phyloP scores from a whole-genome alignment of 306 rosid genomes.

The Malus fusca region DNA sequence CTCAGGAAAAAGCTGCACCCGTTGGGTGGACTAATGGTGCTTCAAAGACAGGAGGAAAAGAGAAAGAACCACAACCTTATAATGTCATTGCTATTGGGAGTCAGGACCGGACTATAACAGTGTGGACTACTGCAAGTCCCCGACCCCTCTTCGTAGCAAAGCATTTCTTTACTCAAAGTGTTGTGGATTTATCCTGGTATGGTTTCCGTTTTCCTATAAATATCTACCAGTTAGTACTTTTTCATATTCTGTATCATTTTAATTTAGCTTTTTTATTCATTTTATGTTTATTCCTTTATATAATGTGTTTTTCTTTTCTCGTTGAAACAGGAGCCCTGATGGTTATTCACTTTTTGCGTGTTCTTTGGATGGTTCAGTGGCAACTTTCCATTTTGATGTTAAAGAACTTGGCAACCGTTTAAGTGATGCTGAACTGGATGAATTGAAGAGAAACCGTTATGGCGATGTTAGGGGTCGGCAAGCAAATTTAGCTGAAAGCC shows the following conservation, averaged over 20 bases:
- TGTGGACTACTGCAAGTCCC: slow-evolving; percentile 98
- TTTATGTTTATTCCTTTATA: background rate
- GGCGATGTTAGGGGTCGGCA: slow-evolving; percentile 87
- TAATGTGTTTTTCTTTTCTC: slow-evolving; percentile 12
- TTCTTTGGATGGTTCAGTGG: slow-evolving; percentile 94
- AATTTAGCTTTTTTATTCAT: background rate
- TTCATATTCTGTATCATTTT: background rate
- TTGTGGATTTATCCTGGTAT: slow-evolving; percentile 97
- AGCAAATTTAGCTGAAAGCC: slow-evolving; percentile 86
- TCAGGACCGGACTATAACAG: slow-evolving; percentile 94
- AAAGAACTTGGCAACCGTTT: slow-evolving; percentile 87
- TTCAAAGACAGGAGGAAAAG: slow-evolving; percentile 71
- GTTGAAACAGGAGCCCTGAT: slow-evolving; percentile 87
- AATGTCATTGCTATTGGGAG: slow-evolving; percentile 98
- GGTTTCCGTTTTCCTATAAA: slow-evolving; percentile 7
- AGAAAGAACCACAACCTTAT: slow-evolving; percentile 81
- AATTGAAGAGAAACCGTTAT: slow-evolving; percentile 79
- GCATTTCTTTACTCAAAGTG: slow-evolving; percentile 95
- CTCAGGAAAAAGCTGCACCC: slow-evolving; percentile 72
- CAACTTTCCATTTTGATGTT: slow-evolving; percentile 79
- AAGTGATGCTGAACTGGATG: slow-evolving; percentile 76
- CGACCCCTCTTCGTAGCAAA: slow-evolving; percentile 99
- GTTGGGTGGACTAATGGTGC: slow-evolving; percentile 89
- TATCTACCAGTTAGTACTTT: background rate
- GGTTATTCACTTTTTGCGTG: slow-evolving; percentile 95